phyloP scores from a whole-genome alignment of 345 rosid genomes.

The Nasturtium officinale region DNA sequence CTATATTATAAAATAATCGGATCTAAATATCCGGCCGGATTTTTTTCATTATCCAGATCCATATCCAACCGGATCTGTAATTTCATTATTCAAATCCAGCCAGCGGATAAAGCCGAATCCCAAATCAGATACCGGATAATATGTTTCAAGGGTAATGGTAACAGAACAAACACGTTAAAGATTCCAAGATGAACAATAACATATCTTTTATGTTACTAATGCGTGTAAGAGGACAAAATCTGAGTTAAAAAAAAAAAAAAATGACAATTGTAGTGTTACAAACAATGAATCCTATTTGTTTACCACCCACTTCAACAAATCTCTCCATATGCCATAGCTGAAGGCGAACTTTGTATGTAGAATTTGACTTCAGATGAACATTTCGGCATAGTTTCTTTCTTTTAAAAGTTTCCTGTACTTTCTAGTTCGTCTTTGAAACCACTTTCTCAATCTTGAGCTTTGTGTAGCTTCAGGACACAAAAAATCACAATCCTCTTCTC shows the following conservation, averaged over 20 bases:
- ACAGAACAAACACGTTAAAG: neutral
- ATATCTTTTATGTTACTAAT: slow-evolving; percentile 28
- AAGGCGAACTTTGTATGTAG: slow-evolving; percentile 13
- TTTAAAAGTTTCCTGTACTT: neutral
- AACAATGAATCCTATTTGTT: slow-evolving; percentile 39
- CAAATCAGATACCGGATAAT: no score
- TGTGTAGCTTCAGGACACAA: slow-evolving; percentile 23
- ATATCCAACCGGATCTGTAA: no score
- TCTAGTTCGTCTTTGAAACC: slow-evolving; percentile 21
- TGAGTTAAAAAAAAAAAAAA: neutral
- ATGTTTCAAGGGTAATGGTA: no score
- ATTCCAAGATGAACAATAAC: neutral
- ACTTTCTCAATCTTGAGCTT: slow-evolving; percentile 33
- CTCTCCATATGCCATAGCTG: slow-evolving; percentile 29
- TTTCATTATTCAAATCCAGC: no score
- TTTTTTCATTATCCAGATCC: no score
- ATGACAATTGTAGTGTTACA: slow-evolving; percentile 36
- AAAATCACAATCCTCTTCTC: slow-evolving; percentile 18
- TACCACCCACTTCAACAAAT: slow-evolving; percentile 34
- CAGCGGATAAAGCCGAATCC: no score
- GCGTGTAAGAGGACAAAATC: slow-evolving; percentile 27
- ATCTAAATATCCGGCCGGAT: no score
- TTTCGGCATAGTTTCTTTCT: neutral
- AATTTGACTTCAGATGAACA: slow-evolving; percentile 18
- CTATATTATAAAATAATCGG: no score